Evolutionary conservation across 257 asterid genomes (phyloP), one percentile per base, ranked within the genome.

Genomic region (Scutellaria baicalensis): DNA sequence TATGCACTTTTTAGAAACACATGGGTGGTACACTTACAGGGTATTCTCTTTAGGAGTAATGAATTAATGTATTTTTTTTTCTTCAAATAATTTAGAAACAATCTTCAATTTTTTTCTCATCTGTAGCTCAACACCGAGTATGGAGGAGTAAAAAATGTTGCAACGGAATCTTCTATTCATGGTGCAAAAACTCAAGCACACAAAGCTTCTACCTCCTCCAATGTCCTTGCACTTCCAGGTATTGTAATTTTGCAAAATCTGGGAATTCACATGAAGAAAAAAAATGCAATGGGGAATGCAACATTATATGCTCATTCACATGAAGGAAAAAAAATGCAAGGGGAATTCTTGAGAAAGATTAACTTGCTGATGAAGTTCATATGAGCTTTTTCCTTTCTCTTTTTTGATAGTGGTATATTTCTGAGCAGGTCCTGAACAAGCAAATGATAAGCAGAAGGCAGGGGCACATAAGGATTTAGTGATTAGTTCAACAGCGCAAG

Each of bases 181-280:
- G 68, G 78, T 33, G 82, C 83, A 56, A 86, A 82, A 80, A 72
- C 49, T 77, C 80, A 84, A 51, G 77, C 79, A n/a, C 81, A 74
- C 67, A 82, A 78, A 69, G 72, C 85, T 49, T 81, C 95, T 54
- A 70, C 68, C 10, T 71, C 84, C 8, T 84, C 93, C 55, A 80
- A 79, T 78, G 88, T 66, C 61, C 96, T 91, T 64, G 88, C 96
- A 43, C 97, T 91, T 79, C 88, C 97, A 69, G 99, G 99, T 93
- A 82, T 64, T 64, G 11, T 38, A 12, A 17, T 48, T 68, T 76
- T 68, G 51, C 33, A 6, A 17, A 42, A 52, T 44, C 57, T 20
- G 6, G 11, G 64, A 36, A 9, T 48, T 21, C n/a, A 21, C 38
- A 65, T 14, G 2, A 64, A 43, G 4, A 6, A 39, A 64, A 61